Evolutionary conservation across 1,284 basidiomycete species (phyloP), one percentile per base, ranked within the genome.

Genomic region (Malassezia furfur): DNA sequence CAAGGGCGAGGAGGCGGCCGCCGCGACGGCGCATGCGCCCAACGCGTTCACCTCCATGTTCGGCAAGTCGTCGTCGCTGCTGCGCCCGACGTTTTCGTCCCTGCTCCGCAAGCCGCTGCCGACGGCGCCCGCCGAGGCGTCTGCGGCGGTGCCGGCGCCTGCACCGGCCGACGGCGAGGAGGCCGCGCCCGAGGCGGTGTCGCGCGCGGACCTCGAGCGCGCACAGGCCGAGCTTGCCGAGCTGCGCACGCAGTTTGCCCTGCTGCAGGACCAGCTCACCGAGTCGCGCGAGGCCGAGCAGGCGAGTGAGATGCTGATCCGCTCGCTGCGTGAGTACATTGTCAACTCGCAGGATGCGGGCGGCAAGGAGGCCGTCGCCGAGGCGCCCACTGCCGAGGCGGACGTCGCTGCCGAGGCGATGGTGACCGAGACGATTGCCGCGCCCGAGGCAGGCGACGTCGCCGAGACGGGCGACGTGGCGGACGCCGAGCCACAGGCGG

Each of bases 231-330:
- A 72, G 48, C 57, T 73, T 31, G 61, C 58, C 25, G 51, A 61
- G 14, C 54, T 72, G 15, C 55, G 52, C 5, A 48, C 57, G 25
- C 65, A 71, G 48, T 55, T 70, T 54, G 35, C 22, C 30, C 56
- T 62, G 21, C 59, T 66, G 48, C 60, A 62, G 30, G 36, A 54
- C n/a, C 50, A 63, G 21, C 59, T 65, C 41, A 61, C 66, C 7
- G 68, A 74, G 54, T 63, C 68, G 1, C 30, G 67, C 50, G 68
- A 74, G 46, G 67, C 67, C n/a, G 50, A 69, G 15, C 60, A 65
- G 55, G 70, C 66, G 36, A 67, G 67, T 56, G 67, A 70, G 57
- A 61, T 59, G 30, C 64, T 63, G 50, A 62, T 68, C 36, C 61
- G 61, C 36, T 67, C 66, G 8, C 52, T 70, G 45, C 61, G 66